Base-by-base conservation (phyloP, 1,284 basidiomycete species). In the Tetrapyrgos nigripes region DNA sequence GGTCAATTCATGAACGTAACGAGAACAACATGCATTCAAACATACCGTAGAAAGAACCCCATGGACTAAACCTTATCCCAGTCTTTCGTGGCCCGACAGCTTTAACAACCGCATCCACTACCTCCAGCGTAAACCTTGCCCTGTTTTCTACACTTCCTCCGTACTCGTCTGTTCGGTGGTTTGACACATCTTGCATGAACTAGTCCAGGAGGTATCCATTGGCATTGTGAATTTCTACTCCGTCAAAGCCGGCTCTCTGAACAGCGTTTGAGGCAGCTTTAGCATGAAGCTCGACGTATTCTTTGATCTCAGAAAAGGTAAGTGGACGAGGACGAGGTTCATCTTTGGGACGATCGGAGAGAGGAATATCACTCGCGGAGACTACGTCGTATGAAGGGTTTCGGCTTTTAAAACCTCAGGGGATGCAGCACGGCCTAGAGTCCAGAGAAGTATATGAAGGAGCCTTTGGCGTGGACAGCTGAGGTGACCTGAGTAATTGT, bases 31-130 rank as follows among this genome's bases (percentile, higher is more conserved):
- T 8, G 2, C 2, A 4, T 10, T 50, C 44, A 37, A 23, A 35
- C 59, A 24, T 17, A 72, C 78, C 79, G 57, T 82, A 68, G 60
- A 68, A 76, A 0, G 59, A 58, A 55, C 73, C 73, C 78, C 81
- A 88, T 0, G 87, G 88, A 48, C 82, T 81, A 47, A 86, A 59
- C 11, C 86, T 77, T 59, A 87, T 74, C 82, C 11, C n/a, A n/a
- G n/a, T n/a, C n/a, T n/a, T n/a, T n/a, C n/a, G n/a, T n/a, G n/a
- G n/a, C n/a, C n/a, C n/a, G n/a, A n/a, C n/a, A n/a, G n/a, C n/a
- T n/a, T n/a, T n/a, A n/a, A n/a, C n/a, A n/a, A n/a, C n/a, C n/a
- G n/a, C n/a, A n/a, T n/a, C n/a, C n/a, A n/a, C n/a, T n/a, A n/a
- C n/a, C n/a, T n/a, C n/a, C n/a, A n/a, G n/a, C n/a, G n/a, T n/a